A percentile compares a stretch with the other conserved stretches of the same genome.
Evolutionary conservation across 768 basidiomycete genomes (phyloP).

Genomic region (Hemileccinum impolitum): DNA sequence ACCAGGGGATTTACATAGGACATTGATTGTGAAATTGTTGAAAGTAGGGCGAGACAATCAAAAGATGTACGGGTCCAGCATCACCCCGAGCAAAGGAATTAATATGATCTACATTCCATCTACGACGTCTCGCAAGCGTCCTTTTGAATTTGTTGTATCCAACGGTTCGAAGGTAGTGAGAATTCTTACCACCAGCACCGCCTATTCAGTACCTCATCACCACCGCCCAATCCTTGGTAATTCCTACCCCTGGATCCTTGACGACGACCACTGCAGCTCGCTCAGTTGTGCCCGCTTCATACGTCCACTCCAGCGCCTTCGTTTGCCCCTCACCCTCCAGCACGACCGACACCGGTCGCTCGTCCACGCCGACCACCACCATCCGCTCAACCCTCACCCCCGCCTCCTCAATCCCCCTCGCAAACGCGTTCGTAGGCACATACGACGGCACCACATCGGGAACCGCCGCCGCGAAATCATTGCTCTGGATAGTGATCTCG

Average conservation of each 20-base stretch:
- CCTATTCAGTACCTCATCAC: conserved; percentile 25
- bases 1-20: no score
- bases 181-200: not conserved
- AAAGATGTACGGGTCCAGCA: no score
- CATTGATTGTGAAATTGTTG: no score
- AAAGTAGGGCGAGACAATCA: no score
- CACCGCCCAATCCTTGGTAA: conserved; percentile 67
- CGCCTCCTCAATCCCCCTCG: conserved; percentile 48
- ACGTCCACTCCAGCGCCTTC: conserved; percentile 64
- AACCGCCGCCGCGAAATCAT: conserved; percentile 59
- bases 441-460: conserved; percentile 47
- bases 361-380: conserved; percentile 68
- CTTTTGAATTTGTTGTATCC: no score
- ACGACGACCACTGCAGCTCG: conserved; percentile 67
- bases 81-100: no score
- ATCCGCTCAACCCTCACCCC: conserved; percentile 78
- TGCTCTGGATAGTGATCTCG: conserved; percentile 40
- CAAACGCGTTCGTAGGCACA: conserved; percentile 62
- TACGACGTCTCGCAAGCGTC: no score
- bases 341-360: conserved; percentile 56
- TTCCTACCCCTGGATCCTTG: conserved; percentile 64
- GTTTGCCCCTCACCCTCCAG: conserved; percentile 33
- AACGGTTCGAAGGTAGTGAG: no score
- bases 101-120: no score
- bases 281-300: conserved; percentile 52